Base-by-base conservation (phyloP, 2,329 filamentous ascomycete genomes). In the Bipolaris zeicola region DNA sequence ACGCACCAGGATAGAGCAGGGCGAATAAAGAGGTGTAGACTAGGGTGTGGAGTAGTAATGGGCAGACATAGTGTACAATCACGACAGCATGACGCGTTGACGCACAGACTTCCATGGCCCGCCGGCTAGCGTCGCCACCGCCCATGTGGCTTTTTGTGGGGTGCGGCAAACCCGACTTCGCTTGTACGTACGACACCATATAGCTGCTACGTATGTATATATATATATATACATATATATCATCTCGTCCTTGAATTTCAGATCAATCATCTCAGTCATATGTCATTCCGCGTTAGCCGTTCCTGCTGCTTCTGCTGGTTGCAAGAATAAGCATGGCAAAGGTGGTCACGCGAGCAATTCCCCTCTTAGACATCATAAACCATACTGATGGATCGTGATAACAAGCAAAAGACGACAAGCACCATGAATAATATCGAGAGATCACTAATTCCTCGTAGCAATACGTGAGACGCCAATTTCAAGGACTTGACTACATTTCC, bases 121-220 rank as follows among this genome's bases (percentile, higher is more conserved):
- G 7, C 42, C n/a, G 4, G 22, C 41, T 33, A 44, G 49, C 48
- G 39, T 47, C 8, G 36, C 38, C 39, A 44, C 43, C 38, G 45
- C 14, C 10, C 36, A 20, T 26, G 16, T 41, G 46, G 34, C 43
- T 39, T 50, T 50, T 55, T 58, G 52, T 55, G 52, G 56, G 52
- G 56, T 39, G 20, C 11, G 16, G n/a, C 10, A 42, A 38, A 50
- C 56, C 28, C 46, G 22, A 54, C 43, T 5, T 37, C 52, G 37
- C 4, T 11, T 31, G 28, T 31, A 13, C 28, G 11, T 28, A 37
- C 47, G 38, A 13, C 5, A 24, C 39, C 39, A 14, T 6, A 31
- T 31, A 31, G 28, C 28, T 31, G 28, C 28, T 31, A 5, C 3
- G 1, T 11, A 39, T 13, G 3, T 3, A 39, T 20, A 13, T 39